Evolutionary conservation across 2,329 filamentous ascomycete genomes (phyloP).

Genomic region (Monosporascus sp.): DNA sequence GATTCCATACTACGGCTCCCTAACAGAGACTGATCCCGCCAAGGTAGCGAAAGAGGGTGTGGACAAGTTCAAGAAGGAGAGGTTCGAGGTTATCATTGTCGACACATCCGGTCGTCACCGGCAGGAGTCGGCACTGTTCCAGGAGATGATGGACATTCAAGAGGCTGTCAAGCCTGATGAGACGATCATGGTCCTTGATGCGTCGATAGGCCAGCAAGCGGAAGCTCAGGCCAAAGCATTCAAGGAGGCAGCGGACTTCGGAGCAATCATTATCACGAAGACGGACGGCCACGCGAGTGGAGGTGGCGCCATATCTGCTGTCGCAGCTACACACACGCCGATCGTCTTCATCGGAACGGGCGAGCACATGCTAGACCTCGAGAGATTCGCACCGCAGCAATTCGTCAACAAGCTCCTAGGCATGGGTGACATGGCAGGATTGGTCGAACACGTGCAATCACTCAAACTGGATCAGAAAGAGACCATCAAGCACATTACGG

Average conservation of each 20-base stretch:
- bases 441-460: slow-evolving; percentile 94
- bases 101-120: slow-evolving; percentile 94
- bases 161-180: slow-evolving; percentile 85
- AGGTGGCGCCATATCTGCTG: slow-evolving; percentile 94
- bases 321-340: slow-evolving; percentile 91
- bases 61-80: slow-evolving; percentile 98
- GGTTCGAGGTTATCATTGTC: slow-evolving; percentile 97
- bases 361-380: slow-evolving; percentile 93
- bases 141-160: slow-evolving; percentile 97
- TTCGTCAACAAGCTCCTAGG: slow-evolving; percentile 92
- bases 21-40: slow-evolving; percentile 94
- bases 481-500: slow-evolving; percentile 97
- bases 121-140: slow-evolving; percentile 91
- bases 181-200: slow-evolving; percentile 97
- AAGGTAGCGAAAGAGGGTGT: slow-evolving; percentile 93
- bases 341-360: slow-evolving; percentile 98
- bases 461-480: slow-evolving; percentile 96
- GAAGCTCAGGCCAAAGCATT: slow-evolving; percentile 94
- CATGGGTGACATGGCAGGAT: slow-evolving; percentile 93
- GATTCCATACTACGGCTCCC: slow-evolving; percentile 95
- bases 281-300: slow-evolving; percentile 93
- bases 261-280: slow-evolving; percentile 98
- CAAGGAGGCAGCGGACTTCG: slow-evolving; percentile 95
- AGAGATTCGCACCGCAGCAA: slow-evolving; percentile 85
- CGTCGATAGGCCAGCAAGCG: slow-evolving; percentile 92